These are phyloP conservation scores for Hygrophoropsis aurantiaca DNA, from an alignment of 768 basidiomycete species.

Conservation along the genomic window DNA sequence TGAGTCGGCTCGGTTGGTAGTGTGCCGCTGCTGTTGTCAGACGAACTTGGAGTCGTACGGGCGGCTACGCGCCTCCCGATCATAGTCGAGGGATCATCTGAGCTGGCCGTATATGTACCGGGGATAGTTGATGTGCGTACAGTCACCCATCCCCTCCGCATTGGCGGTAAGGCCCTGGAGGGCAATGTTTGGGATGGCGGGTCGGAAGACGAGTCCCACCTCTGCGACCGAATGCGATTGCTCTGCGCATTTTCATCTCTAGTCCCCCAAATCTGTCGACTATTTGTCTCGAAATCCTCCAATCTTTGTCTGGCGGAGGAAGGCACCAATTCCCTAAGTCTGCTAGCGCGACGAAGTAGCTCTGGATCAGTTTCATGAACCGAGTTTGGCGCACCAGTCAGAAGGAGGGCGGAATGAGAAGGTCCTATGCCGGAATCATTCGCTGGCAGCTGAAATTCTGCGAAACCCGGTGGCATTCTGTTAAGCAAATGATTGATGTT, in stretches of 20 bases:
- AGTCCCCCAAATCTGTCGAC: constrained; percentile 10
- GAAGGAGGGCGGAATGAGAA: constrained; percentile 28
- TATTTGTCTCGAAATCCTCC: constrained; percentile 27
- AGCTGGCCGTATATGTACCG: constrained; percentile 16
- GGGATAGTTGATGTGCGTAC: not conserved
- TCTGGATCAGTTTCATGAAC: constrained; percentile 18
- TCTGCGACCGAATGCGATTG: not conserved
- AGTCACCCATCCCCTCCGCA: constrained; percentile 2
- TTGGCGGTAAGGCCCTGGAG: constrained; percentile 24
- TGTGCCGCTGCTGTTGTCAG: constrained; percentile 17
- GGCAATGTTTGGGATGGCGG: constrained; percentile 3
- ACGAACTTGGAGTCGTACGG: constrained; percentile 15
- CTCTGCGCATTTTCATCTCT: constrained; percentile 1
- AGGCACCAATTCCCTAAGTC: constrained; percentile 28
- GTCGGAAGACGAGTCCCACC: constrained; percentile 15
- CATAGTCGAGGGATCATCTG: constrained; percentile 33
- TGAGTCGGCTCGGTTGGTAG: constrained; percentile 30
- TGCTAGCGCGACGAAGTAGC: constrained; percentile 25
- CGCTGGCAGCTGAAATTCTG: constrained; percentile 7
- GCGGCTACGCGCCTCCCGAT: constrained; percentile 36
- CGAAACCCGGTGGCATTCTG: constrained; percentile 37
- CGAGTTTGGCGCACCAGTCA: constrained; percentile 24
- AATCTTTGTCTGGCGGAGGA: constrained; percentile 31
- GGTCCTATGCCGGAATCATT: constrained; percentile 27
- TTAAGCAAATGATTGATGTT: constrained; percentile 45